Conservation (phyloP, 768 basidiomycete genomes). For the Russula sp. region DNA sequence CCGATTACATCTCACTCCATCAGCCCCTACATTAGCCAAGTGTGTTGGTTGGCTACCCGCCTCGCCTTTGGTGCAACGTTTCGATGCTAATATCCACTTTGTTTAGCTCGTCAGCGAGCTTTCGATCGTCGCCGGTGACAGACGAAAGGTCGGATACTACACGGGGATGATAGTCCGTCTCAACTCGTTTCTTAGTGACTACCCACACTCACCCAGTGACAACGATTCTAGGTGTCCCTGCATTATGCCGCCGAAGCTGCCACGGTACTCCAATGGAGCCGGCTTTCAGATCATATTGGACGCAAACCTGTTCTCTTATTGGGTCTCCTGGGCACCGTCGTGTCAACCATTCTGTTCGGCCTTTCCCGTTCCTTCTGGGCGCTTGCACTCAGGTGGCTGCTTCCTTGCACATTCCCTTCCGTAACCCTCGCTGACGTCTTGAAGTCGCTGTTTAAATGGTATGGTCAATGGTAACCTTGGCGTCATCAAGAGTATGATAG, state of each 20-base stretch:
- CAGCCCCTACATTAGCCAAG: slow-evolving; percentile 48
- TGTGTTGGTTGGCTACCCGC: slow-evolving; percentile 18
- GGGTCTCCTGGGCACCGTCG: slow-evolving; percentile 31
- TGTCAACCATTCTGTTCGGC: slow-evolving; percentile 35
- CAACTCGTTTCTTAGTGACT: not conserved
- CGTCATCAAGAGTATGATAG: slow-evolving; percentile 37
- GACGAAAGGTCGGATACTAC: slow-evolving; percentile 43
- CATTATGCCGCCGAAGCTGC: slow-evolving; percentile 43
- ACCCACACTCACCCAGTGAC: not conserved
- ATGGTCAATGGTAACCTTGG: slow-evolving; percentile 6
- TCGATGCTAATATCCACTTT: not conserved
- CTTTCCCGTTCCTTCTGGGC: slow-evolving; percentile 33
- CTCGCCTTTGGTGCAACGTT: too few species aligned
- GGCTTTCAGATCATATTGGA: slow-evolving; percentile 43
- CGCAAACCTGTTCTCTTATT: slow-evolving; percentile 45
- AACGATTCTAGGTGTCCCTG: slow-evolving; percentile 36
- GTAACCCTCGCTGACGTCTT: not conserved
- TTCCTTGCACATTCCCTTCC: too few species aligned
- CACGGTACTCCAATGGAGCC: slow-evolving; percentile 45
- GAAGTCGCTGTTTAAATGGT: slow-evolving; percentile 5
- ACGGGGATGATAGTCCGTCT: slow-evolving; percentile 43
- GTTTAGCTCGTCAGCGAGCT: slow-evolving; percentile 40
- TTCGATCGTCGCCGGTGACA: slow-evolving; percentile 39
- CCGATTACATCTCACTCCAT: slow-evolving; percentile 45
- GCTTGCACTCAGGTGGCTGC: slow-evolving; percentile 28